Conservation (phyloP, 768 basidiomycete species). For the Mycena polygramma region DNA sequence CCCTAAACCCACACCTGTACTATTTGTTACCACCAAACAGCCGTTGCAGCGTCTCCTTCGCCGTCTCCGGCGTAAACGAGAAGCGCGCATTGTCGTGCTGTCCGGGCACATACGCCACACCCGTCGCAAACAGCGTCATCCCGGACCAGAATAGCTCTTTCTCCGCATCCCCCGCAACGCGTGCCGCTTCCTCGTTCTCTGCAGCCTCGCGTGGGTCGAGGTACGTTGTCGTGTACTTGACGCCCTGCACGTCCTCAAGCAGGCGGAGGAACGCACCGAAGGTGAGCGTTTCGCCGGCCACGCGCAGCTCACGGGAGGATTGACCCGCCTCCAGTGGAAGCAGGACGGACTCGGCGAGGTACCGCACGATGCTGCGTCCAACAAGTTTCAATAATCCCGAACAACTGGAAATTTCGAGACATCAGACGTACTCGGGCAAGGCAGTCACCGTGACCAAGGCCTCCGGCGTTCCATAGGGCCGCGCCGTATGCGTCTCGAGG, state of each 20-base stretch:
- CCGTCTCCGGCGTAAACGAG: too few species aligned
- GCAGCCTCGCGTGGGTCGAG: constrained; percentile 7
- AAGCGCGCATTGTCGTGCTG: too few species aligned
- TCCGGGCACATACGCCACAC: too few species aligned
- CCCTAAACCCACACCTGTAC: too few species aligned
- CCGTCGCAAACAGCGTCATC: too few species aligned
- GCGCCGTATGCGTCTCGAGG: constrained; percentile 6
- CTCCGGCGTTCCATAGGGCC: constrained; percentile 1
- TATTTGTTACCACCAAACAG: too few species aligned
- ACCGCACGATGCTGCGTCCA: neutral
- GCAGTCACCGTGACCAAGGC: constrained; percentile 7
- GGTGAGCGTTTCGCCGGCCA: constrained; percentile 3
- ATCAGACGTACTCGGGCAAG: neutral
- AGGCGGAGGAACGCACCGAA: neutral
- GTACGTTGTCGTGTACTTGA: neutral
- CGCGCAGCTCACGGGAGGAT: constrained; percentile 3
- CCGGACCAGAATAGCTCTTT: too few species aligned
- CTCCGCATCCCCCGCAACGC: neutral
- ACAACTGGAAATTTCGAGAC: too few species aligned
- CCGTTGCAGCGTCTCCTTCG: too few species aligned
- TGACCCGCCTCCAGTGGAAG: neutral
- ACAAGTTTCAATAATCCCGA: too few species aligned
- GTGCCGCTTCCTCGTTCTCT: constrained; percentile 3
- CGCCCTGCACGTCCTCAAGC: constrained; percentile 2
- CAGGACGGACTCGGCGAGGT: constrained; percentile 1